Percentiles rank a stretch among this genome's conserved stretches.
Evolutionary conservation across 768 basidiomycete species (phyloP).

Genomic region (Calocybe indica): DNA sequence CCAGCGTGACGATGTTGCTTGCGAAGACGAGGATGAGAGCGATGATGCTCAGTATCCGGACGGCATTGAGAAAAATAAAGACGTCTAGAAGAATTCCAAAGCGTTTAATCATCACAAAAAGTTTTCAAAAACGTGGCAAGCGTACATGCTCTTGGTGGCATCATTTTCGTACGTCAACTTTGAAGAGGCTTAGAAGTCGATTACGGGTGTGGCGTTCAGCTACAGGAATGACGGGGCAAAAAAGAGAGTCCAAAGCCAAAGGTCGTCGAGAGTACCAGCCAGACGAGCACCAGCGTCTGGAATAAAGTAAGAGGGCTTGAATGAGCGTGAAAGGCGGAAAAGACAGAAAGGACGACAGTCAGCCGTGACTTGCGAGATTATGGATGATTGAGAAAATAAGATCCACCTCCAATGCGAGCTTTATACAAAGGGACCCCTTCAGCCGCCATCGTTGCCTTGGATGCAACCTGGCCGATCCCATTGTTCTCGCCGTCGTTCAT

Average conservation of each 20-base stretch:
- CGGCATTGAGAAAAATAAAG: constrained; percentile 75
- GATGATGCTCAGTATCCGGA: constrained; percentile 77
- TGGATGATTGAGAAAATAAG: too few species aligned
- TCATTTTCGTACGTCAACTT: constrained; percentile 1
- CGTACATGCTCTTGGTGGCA: constrained; percentile 18
- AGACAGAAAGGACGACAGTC: constrained; percentile 3
- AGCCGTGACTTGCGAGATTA: constrained; percentile 1
- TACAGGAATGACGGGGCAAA: too few species aligned
- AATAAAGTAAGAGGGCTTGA: constrained; percentile 2
- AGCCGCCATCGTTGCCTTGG: too few species aligned
- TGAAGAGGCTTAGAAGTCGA: too few species aligned
- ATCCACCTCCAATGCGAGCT: too few species aligned
- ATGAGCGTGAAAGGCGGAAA: constrained; percentile 10
- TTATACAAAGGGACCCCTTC: too few species aligned
- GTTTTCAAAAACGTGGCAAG: not conserved
- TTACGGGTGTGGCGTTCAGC: too few species aligned
- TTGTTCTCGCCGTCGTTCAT: not conserved
- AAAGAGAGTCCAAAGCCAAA: too few species aligned
- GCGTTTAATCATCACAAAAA: not conserved
- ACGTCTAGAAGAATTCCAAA: constrained; percentile 27
- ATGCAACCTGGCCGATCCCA: too few species aligned
- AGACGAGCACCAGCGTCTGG: constrained; percentile 13
- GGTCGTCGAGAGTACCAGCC: too few species aligned
- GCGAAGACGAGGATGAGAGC: constrained; percentile 75
- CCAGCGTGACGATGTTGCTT: constrained; percentile 70